Evolutionary conservation across 371 early-diverging fungal genomes (phyloP).

Genomic region (Fennellomyces sp.): DNA sequence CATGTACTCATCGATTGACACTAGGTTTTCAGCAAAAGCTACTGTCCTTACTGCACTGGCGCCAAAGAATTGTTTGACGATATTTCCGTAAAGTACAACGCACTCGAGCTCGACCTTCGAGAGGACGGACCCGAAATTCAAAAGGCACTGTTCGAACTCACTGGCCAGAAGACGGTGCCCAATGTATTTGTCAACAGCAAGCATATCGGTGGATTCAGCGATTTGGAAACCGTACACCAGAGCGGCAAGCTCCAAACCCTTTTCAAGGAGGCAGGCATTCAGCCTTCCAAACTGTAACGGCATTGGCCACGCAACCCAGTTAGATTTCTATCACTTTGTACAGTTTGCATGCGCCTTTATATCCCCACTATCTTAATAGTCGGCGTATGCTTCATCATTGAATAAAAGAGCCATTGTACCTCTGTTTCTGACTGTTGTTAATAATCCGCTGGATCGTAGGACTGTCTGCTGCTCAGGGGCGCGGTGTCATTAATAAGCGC

Average conservation of each 20-base stretch:
- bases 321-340: no score
- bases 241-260: constrained; percentile 61
- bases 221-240: constrained; percentile 57
- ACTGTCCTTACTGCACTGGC: constrained; percentile 83
- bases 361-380: no score
- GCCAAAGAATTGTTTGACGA: constrained; percentile 71
- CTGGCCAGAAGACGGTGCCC: constrained; percentile 88
- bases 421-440: no score
- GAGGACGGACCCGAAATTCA: constrained; percentile 82
- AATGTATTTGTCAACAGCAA: constrained; percentile 84
- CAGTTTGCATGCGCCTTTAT: no score
- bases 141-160: constrained; percentile 64
- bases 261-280: constrained; percentile 40
- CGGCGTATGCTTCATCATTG: no score
- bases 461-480: no score
- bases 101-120: constrained; percentile 61
- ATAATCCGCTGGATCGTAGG: no score
- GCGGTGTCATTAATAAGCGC: no score
- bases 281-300: constrained; percentile 17
- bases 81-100: constrained; percentile 49
- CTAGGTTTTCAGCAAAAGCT: constrained; percentile 84
- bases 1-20: neutral
- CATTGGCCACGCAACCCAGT: no score
- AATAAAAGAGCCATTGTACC: no score
- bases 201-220: constrained; percentile 88